Conservation (phyloP, 2,329 filamentous ascomycete genomes). For the Aspergillus tubingensis region DNA sequence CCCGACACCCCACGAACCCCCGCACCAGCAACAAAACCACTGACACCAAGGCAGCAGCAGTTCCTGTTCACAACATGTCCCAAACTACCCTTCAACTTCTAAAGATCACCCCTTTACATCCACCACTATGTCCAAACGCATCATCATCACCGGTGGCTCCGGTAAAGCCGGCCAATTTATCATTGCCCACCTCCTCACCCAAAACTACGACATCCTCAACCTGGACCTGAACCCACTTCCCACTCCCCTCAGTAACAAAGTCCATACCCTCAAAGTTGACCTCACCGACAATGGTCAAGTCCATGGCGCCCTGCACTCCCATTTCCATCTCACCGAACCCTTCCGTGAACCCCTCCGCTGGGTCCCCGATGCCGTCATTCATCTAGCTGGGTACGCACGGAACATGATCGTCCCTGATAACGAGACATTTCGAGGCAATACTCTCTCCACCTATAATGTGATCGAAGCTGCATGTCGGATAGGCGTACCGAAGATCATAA, state of each 20-base stretch:
- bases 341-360: conserved; percentile 41
- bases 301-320: conserved; percentile 58
- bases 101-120: neutral
- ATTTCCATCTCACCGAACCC: conserved; percentile 54
- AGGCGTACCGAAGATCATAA: conserved; percentile 63
- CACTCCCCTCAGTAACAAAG: conserved; percentile 37
- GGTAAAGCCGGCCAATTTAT: conserved; percentile 59
- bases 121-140: conserved; percentile 38
- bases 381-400: conserved; percentile 61
- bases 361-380: conserved; percentile 62
- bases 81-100: too few relatives aligned
- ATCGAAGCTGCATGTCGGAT: conserved; percentile 65
- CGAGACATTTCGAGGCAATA: conserved; percentile 60
- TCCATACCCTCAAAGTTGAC: conserved; percentile 59
- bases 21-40: too few relatives aligned
- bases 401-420: conserved; percentile 65
- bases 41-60: too few relatives aligned
- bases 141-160: conserved; percentile 58
- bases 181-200: conserved; percentile 54
- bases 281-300: conserved; percentile 59
- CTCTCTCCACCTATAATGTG: conserved; percentile 61
- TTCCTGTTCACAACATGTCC: too few relatives aligned
- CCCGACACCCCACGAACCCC: too few relatives aligned
- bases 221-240: conserved; percentile 54
- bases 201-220: conserved; percentile 57